These are phyloP conservation scores for Arachis stenosperma DNA, from an alignment of 306 rosid genomes.

Conservation along the genomic window DNA sequence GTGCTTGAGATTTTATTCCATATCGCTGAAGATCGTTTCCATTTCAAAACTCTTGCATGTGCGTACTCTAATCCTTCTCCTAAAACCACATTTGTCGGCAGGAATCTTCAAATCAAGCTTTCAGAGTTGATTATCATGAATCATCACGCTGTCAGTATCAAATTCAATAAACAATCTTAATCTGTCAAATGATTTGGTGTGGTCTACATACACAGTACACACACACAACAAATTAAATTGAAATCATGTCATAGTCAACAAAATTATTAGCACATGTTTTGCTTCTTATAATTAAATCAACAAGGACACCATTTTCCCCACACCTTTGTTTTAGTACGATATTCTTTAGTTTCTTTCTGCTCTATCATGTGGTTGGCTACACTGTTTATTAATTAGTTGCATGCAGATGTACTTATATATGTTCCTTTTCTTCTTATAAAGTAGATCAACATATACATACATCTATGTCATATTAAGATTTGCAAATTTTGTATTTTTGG, in stretches of 20 bases:
- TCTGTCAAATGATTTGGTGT: neutral
- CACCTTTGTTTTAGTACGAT: neutral
- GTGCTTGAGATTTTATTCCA: constrained; percentile 7
- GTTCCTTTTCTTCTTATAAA: too few relatives aligned
- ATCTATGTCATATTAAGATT: neutral
- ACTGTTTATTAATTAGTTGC: neutral
- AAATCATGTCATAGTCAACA: constrained; percentile 1
- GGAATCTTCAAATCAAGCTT: constrained; percentile 8
- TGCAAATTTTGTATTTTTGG: neutral
- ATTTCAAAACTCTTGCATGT: neutral
- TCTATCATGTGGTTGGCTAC: neutral
- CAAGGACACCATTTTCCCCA: neutral
- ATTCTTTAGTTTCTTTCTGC: neutral
- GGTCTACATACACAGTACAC: neutral
- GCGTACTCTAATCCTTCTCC: too few relatives aligned
- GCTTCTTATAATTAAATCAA: neutral
- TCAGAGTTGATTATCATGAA: neutral
- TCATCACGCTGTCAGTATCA: neutral
- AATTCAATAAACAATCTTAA: neutral
- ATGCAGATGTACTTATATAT: neutral
- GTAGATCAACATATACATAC: too few relatives aligned
- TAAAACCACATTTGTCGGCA: neutral
- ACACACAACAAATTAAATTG: too few relatives aligned
- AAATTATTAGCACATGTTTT: constrained; percentile 20
- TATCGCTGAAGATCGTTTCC: neutral